phyloP scores from a whole-genome alignment of 306 rosid species.

The Quercus dentata region DNA sequence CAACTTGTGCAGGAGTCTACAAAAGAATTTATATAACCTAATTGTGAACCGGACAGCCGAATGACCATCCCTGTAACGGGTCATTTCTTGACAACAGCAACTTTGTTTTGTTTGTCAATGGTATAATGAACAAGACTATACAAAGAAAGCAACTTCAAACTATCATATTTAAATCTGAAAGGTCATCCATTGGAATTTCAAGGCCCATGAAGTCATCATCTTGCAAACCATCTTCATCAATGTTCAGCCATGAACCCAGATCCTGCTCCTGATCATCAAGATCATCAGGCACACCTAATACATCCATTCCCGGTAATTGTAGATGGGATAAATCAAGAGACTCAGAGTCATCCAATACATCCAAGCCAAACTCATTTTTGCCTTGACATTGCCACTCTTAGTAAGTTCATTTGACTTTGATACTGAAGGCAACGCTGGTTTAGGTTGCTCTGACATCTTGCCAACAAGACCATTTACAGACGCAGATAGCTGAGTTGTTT shows the following conservation, averaged over 20 bases:
- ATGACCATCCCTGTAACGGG: conserved; percentile 65
- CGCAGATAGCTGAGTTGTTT: conserved; percentile 84
- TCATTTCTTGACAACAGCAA: conserved; percentile 65
- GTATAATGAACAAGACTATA: conserved; percentile 96
- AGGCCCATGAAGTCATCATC: conserved; percentile 98
- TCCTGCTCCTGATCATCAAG: conserved; percentile 84
- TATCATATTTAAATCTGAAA: conserved; percentile 93
- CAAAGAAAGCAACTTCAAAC: conserved; percentile 91
- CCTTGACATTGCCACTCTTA: conserved; percentile 52
- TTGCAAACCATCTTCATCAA: conserved; percentile 86
- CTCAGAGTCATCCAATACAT: conserved; percentile 68
- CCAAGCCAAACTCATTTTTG: conserved; percentile 59
- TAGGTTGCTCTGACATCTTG: conserved; percentile 78
- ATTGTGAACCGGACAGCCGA: conserved; percentile 57
- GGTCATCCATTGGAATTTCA: conserved; percentile 99
- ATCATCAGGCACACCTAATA: conserved; percentile 76
- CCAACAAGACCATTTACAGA: conserved; percentile 93
- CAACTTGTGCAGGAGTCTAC: conserved; percentile 79
- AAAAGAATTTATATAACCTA: conserved; percentile 97
- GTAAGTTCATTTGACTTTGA: conserved; percentile 58
- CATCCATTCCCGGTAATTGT: conserved; percentile 92
- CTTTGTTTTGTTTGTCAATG: conserved; percentile 82
- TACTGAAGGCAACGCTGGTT: conserved; percentile 58
- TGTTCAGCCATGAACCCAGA: conserved; percentile 95
- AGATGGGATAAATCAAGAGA: conserved; percentile 83